phyloP scores from a whole-genome alignment of 352 stramenopile species.

The Globisporangium irregulare region DNA sequence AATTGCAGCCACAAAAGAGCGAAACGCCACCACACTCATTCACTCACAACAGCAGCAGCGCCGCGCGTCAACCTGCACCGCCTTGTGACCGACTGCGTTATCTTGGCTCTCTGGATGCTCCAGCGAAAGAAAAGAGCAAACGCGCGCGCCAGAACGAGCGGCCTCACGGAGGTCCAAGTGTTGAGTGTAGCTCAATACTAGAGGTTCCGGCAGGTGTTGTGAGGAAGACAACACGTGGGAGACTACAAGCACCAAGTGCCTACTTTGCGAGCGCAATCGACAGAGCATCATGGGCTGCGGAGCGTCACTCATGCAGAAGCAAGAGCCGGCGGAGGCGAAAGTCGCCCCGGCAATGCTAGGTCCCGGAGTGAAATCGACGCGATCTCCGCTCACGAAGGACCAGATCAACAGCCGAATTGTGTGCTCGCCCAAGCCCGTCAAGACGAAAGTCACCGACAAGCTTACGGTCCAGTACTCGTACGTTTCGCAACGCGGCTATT shows the following conservation, averaged over 20 bases:
- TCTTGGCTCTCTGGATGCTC: not conserved
- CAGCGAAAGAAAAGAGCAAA: not conserved
- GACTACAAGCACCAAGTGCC: not conserved
- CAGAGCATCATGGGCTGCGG: conserved; percentile 55
- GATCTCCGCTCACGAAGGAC: conserved; percentile 75
- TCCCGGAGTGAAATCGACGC: conserved; percentile 32
- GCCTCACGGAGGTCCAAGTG: not conserved
- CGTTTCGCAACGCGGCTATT: conserved; percentile 93
- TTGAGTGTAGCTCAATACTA: not conserved
- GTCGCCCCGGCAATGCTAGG: conserved; percentile 25
- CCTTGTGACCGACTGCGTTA: not conserved
- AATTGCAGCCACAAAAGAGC: not conserved
- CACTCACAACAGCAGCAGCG: conserved; percentile 1
- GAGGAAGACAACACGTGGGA: not conserved
- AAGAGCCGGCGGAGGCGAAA: conserved; percentile 43
- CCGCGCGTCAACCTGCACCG: not conserved
- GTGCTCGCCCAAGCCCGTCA: conserved; percentile 68
- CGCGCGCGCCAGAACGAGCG: not conserved
- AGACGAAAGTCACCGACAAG: conserved; percentile 56
- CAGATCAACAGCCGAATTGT: conserved; percentile 86
- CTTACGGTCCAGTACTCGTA: conserved; percentile 88
- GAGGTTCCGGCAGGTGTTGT: not conserved
- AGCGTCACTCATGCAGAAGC: conserved; percentile 53
- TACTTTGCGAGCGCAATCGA: not conserved
- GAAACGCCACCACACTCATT: not conserved